Percentiles rank a stretch among this genome's conserved stretches.
Conservation (phyloP, 306 rosid species). For the Cicer yamashitae region DNA sequence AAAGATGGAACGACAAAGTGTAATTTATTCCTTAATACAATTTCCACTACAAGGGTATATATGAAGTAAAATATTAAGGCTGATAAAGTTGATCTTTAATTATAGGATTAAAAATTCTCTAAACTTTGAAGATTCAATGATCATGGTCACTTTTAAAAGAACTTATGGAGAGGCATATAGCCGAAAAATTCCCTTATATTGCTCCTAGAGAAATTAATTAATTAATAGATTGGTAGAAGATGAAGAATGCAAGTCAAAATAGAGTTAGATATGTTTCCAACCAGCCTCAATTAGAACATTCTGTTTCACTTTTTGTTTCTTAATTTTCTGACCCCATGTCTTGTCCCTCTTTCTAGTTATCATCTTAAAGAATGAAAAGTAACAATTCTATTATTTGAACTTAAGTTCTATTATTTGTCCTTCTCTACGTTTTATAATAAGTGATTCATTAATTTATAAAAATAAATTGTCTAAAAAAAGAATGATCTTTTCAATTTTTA, state of each 20-base stretch:
- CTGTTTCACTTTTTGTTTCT: constrained; percentile 25
- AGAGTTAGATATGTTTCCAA: constrained; percentile 57
- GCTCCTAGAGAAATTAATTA: constrained; percentile 32
- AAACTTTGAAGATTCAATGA: constrained; percentile 34
- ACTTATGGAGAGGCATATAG: neutral
- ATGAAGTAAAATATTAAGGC: no score
- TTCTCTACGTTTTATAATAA: no score
- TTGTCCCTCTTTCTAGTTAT: neutral
- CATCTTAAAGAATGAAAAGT: neutral
- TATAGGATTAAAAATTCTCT: constrained; percentile 3
- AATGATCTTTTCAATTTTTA: no score
- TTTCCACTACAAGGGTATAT: neutral
- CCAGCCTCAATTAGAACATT: constrained; percentile 37
- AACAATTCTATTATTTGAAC: neutral
- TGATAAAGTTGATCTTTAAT: neutral
- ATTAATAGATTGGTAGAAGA: constrained; percentile 5
- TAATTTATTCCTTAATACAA: neutral
- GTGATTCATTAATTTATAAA: no score
- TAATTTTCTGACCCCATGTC: constrained; percentile 3
- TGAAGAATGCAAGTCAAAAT: constrained; percentile 42
- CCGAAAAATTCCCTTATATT: constrained; percentile 39
- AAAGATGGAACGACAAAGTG: neutral
- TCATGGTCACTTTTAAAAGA: constrained; percentile 2
- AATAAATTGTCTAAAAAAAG: no score
- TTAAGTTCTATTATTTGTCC: no score